Evolutionary conservation across 2,329 filamentous ascomycete species (phyloP), one percentile per base, ranked within the genome.

Genomic region (Diaporthe citriasiana): DNA sequence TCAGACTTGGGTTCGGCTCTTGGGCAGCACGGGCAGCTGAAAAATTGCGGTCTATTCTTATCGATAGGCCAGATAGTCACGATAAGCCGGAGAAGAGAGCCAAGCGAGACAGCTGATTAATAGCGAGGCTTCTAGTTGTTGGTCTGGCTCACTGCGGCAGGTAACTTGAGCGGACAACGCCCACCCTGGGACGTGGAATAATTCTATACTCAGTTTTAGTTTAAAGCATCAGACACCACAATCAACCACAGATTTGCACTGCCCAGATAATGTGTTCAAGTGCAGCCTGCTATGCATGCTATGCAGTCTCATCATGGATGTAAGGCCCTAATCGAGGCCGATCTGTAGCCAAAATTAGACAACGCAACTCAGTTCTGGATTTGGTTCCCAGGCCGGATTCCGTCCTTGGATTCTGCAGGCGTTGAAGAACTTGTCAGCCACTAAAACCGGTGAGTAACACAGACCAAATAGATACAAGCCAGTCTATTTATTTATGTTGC

Each of bases 1-100:
- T 51, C 45, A 51, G 63, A 51, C 63, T 65, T 66, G 30, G 63
- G 25, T 51, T 66, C 63, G 63, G 63, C 45, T 53, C 63, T 68
- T 66, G 35, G n/a, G n/a, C 51, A 53, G 13, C 7, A 17, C 35
- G 57, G 40, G 63, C 63, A 68, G 63, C 63, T 68, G 63, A 68
- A 68, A 68, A 68, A 68, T 68, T 53, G 63, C 45, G 9, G 47
- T 51, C n/a, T 38, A 53, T 40, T 27, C 33, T 68, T 68, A 68
- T 68, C 63, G 63, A 68, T 68, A 68, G 63, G 63, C 30, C 63
- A 53, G 45, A 53, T 53, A 30, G 15, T 2, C 33, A 22, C 45
- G 63, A 68, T 40, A 53, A 68, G 63, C 33, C 45, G 22, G 45
- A 12, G 13, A 47, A 38, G 27, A 35, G 17, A 19, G 22, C 63